A percentile compares a stretch with the other conserved stretches of the same genome.
phyloP scores from a whole-genome alignment of 1,284 basidiomycete genomes.

The Pseudozyma sp. region DNA sequence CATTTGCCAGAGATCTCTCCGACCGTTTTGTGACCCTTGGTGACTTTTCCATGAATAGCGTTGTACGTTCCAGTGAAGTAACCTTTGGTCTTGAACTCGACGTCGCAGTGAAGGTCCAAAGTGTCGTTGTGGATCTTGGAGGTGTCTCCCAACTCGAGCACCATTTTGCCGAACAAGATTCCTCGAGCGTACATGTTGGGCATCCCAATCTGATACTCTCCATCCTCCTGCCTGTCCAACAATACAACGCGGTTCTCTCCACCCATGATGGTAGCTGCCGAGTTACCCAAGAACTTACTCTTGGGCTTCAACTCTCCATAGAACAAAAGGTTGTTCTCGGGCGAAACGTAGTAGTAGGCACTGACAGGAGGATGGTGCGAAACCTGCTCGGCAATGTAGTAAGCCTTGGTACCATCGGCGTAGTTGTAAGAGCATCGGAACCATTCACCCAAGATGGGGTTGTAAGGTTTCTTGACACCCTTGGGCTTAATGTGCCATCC shows the following conservation, averaged over 20 bases:
- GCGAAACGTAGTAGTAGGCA: conserved; percentile 95
- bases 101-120: conserved; percentile 80
- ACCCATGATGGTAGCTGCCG: conserved; percentile 77
- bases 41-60: conserved; percentile 83
- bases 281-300: conserved; percentile 93
- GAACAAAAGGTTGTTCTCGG: conserved; percentile 82
- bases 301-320: conserved; percentile 95
- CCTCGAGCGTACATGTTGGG: conserved; percentile 83
- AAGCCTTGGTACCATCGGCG: conserved; percentile 87
- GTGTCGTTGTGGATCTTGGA: conserved; percentile 86
- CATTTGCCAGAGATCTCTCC: conserved; percentile 92
- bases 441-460: conserved; percentile 96
- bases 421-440: conserved; percentile 97
- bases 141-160: conserved; percentile 92
- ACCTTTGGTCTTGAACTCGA: conserved; percentile 98
- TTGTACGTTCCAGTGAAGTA: conserved; percentile 99
- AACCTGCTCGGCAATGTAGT: conserved; percentile 93
- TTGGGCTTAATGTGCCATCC: conserved; percentile 99
- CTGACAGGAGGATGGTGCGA: conserved; percentile 95
- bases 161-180: conserved; percentile 98
- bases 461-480: conserved; percentile 99
- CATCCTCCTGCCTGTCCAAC: conserved; percentile 62
- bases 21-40: conserved; percentile 76
- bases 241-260: conserved; percentile 78
- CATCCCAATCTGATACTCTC: conserved; percentile 67